A percentile compares a stretch with the other conserved stretches of the same genome.
These are phyloP conservation scores for Antitrichia curtipendula DNA, from an alignment of 225 moss, liverwort and hornwort genomes.

Conservation along the genomic window DNA sequence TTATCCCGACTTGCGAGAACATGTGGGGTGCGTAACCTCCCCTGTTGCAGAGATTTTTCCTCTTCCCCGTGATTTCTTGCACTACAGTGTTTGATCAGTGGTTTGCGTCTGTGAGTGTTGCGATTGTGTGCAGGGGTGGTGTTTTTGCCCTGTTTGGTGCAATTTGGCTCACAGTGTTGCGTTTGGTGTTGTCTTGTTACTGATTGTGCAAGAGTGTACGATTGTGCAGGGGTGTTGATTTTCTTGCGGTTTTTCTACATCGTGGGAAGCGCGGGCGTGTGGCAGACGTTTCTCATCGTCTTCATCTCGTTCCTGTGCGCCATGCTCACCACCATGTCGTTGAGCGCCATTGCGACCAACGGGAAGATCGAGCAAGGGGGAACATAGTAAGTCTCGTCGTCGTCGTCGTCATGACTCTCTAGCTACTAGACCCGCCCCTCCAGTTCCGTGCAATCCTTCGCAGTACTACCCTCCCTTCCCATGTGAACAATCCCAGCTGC, in stretches of 20 bases:
- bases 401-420: neutral
- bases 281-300: slow-evolving; percentile 81
- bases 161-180: neutral
- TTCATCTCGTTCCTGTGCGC: slow-evolving; percentile 81
- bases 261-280: slow-evolving; percentile 88
- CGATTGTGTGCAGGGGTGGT: neutral
- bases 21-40: slow-evolving; percentile 66
- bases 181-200: neutral
- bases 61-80: neutral
- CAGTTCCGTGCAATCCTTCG: slow-evolving; percentile 2
- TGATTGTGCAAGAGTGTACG: neutral
- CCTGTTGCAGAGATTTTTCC: neutral
- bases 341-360: slow-evolving; percentile 92
- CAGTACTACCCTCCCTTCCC: neutral
- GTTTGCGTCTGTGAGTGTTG: neutral
- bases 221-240: slow-evolving; percentile 70
- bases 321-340: slow-evolving; percentile 76
- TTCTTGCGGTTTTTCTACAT: slow-evolving; percentile 93
- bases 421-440: neutral
- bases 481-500: neutral
- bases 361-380: slow-evolving; percentile 97
- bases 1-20: slow-evolving; percentile 92
- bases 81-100: neutral
- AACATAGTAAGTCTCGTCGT: slow-evolving; percentile 64
- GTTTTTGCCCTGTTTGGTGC: neutral